These are phyloP conservation scores for Chernovozyma aurita DNA, from an alignment of 1,139 yeast genomes.

Conservation along the genomic window DNA sequence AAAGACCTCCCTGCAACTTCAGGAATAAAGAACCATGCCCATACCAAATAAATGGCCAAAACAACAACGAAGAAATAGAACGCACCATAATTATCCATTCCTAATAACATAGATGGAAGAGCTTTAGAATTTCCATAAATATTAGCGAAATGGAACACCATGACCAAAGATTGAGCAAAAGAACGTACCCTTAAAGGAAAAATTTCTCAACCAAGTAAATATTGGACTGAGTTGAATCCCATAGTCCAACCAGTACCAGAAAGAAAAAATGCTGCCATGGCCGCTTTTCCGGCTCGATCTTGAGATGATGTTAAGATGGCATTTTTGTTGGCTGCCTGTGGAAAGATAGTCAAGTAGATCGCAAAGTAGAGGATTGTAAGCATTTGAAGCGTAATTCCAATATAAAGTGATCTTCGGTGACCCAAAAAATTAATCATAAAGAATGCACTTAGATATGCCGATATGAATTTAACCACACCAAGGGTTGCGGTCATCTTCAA, in stretches of 20 bases:
- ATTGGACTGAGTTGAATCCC: slow-evolving; percentile 60
- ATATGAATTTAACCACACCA: slow-evolving; percentile 43
- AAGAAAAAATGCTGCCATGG: slow-evolving; percentile 49
- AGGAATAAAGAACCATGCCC: slow-evolving; percentile 53
- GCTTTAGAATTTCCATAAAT: slow-evolving; percentile 62
- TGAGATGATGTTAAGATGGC: slow-evolving; percentile 26
- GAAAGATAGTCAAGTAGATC: slow-evolving; percentile 43
- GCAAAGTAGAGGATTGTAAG: slow-evolving; percentile 36
- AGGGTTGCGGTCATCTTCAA: slow-evolving; percentile 45
- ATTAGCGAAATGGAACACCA: slow-evolving; percentile 56
- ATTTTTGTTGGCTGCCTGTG: slow-evolving; percentile 33
- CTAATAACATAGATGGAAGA: slow-evolving; percentile 46
- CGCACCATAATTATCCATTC: slow-evolving; percentile 48
- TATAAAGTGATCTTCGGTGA: slow-evolving; percentile 36
- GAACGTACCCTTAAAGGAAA: slow-evolving; percentile 54
- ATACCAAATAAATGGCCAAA: slow-evolving; percentile 34
- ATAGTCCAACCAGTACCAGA: slow-evolving; percentile 60
- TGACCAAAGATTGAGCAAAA: slow-evolving; percentile 49
- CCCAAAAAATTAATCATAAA: slow-evolving; percentile 46
- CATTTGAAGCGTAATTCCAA: slow-evolving; percentile 35
- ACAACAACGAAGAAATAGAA: slow-evolving; percentile 52
- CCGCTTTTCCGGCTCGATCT: slow-evolving; percentile 41
- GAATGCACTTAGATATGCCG: slow-evolving; percentile 44
- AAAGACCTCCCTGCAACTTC: slow-evolving; percentile 51
- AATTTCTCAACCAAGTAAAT: slow-evolving; percentile 54